Conservation (phyloP, 345 rosid species). For the Salix koriyanagi region DNA sequence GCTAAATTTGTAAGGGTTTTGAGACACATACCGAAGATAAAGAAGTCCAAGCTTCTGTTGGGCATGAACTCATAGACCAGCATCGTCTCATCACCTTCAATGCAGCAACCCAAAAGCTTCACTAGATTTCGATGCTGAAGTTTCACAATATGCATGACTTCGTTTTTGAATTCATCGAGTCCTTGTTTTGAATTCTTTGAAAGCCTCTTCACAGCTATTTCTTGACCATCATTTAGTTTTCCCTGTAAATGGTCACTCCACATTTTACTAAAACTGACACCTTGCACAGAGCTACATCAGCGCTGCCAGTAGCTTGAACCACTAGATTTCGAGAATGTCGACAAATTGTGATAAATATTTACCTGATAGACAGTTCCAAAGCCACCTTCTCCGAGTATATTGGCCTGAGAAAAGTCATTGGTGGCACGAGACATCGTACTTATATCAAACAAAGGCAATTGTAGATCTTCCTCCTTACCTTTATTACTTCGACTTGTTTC, state of each 20-base stretch:
- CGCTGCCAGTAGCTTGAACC: neutral
- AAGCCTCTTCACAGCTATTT: constrained; percentile 13
- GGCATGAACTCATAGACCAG: constrained; percentile 16
- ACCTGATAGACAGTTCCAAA: neutral
- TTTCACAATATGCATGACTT: constrained; percentile 2
- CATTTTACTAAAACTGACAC: neutral
- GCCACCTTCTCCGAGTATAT: neutral
- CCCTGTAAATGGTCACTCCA: constrained; percentile 1
- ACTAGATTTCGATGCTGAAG: constrained; percentile 15
- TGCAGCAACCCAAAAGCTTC: constrained; percentile 16
- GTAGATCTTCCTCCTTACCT: neutral
- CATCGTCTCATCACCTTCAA: neutral
- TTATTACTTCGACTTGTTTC: neutral
- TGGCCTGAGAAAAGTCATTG: neutral
- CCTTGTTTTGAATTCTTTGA: constrained; percentile 6
- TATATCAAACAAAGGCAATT: neutral
- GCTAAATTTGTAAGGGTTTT: neutral
- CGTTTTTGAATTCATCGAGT: constrained; percentile 1
- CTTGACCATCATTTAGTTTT: neutral
- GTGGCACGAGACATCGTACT: neutral
- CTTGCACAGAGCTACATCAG: neutral
- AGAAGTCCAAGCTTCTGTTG: constrained; percentile 5
- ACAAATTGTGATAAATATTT: neutral
- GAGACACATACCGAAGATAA: neutral
- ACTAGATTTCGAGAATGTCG: neutral